Percentiles rank a stretch among this genome's conserved stretches.
These are phyloP conservation scores for Malus hybrid DNA, from an alignment of 331 rosid species.

Conservation along the genomic window DNA sequence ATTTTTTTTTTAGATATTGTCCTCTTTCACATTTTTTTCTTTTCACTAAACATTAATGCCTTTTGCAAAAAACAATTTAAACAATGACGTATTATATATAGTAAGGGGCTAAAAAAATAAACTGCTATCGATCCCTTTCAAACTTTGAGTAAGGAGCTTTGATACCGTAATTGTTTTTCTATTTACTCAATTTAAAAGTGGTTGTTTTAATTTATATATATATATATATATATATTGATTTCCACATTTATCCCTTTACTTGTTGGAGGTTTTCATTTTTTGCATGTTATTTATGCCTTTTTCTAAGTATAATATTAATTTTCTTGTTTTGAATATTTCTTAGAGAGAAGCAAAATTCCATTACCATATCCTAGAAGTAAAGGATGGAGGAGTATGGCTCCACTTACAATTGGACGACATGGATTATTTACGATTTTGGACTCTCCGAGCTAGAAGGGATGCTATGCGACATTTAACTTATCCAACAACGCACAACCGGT, in stretches of 20 bases:
- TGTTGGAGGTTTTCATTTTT: background rate
- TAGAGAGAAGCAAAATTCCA: constrained; percentile 20
- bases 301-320: background rate
- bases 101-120: background rate
- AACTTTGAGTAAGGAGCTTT: background rate
- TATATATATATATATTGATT: background rate
- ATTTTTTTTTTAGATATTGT: no score
- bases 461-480: background rate
- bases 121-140: background rate
- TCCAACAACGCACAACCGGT: background rate
- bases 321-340: background rate
- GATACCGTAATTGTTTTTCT: background rate
- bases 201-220: no score
- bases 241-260: no score
- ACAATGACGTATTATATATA: no score
- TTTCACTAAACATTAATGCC: no score
- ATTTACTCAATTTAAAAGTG: no score
- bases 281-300: background rate
- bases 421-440: constrained; percentile 15
- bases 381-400: constrained; percentile 8
- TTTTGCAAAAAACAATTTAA: no score
- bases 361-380: background rate
- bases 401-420: constrained; percentile 7
- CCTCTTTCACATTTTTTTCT: no score
- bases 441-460: constrained; percentile 2